phyloP scores from a whole-genome alignment of 2,329 filamentous ascomycete species.

The Sclerotinia spermophila region DNA sequence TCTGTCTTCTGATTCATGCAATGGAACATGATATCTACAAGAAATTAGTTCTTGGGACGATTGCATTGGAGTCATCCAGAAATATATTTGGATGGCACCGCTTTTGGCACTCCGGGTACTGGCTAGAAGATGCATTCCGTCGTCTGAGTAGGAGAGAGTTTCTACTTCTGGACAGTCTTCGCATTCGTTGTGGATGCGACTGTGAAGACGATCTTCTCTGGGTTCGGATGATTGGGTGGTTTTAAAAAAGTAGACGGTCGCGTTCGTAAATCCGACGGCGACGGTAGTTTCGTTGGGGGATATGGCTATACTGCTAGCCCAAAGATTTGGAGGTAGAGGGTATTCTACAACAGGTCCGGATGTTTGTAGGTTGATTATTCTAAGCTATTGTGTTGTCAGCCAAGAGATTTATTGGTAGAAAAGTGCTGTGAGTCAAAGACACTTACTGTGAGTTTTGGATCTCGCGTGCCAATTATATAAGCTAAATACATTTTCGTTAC shows the following conservation, averaged over 20 bases:
- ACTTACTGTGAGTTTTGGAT: conserved; percentile 42
- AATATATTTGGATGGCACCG: conserved; percentile 40
- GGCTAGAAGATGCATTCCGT: conserved; percentile 41
- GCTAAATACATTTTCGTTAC: conserved; percentile 40
- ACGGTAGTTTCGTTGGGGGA: conserved; percentile 42
- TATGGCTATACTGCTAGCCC: conserved; percentile 42
- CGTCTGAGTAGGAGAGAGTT: conserved; percentile 42
- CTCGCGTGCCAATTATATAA: conserved; percentile 42
- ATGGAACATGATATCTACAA: conserved; percentile 41
- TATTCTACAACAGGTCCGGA: conserved; percentile 39
- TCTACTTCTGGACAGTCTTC: conserved; percentile 40
- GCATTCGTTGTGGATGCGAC: conserved; percentile 38
- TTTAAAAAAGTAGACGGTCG: conserved; percentile 42
- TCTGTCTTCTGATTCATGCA: conserved; percentile 44
- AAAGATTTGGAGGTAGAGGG: conserved; percentile 40
- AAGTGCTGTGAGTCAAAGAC: not conserved
- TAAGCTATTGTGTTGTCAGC: conserved; percentile 34
- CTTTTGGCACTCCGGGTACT: conserved; percentile 39
- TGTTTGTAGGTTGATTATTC: conserved; percentile 40
- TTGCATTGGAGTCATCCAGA: conserved; percentile 41
- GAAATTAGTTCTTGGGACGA: conserved; percentile 38
- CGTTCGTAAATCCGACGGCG: conserved; percentile 42
- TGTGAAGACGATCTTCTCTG: conserved; percentile 40
- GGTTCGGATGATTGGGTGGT: conserved; percentile 38
- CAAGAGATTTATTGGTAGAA: not conserved